Percentiles rank a stretch among this genome's conserved stretches.
Conservation (phyloP, 257 asterid genomes). For the Eucommia ulmoides region DNA sequence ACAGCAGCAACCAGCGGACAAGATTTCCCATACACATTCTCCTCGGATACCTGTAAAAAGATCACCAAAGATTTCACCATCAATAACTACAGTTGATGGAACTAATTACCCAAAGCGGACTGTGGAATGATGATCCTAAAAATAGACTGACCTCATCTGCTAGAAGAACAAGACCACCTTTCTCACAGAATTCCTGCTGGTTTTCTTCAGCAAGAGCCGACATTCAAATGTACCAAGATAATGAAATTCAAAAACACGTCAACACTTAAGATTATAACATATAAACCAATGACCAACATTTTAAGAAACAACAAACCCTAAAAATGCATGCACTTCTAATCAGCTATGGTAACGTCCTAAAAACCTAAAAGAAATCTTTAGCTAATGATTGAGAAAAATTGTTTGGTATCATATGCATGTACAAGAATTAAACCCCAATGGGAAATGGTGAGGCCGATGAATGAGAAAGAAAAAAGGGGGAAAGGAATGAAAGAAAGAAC, state of each 20-base stretch:
- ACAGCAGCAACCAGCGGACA: no score
- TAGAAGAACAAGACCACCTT: slow-evolving; percentile 92
- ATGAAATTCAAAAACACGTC: no score
- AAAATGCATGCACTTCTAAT: slow-evolving; percentile 4
- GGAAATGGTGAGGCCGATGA: no score
- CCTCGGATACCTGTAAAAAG: slow-evolving; percentile 77
- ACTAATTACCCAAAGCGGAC: slow-evolving; percentile 1
- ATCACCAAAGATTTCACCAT: no score
- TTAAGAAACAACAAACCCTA: slow-evolving; percentile 2
- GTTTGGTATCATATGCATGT: no score
- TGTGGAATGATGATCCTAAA: slow-evolving; percentile 1
- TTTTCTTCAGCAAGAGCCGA: slow-evolving; percentile 53
- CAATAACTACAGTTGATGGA: no score
- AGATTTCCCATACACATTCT: slow-evolving; percentile 79
- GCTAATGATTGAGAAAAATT: no score
- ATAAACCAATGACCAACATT: neutral
- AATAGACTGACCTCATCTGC: slow-evolving; percentile 77
- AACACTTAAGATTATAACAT: neutral
- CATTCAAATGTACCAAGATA: slow-evolving; percentile 7
- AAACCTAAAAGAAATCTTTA: no score
- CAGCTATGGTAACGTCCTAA: no score
- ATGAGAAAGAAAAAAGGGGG: no score
- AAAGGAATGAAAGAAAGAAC: no score
- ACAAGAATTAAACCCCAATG: no score
- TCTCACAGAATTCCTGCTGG: slow-evolving; percentile 81